Evolutionary conservation across 2,329 filamentous ascomycete species (phyloP).

Genomic region (Metarhizium humberi): DNA sequence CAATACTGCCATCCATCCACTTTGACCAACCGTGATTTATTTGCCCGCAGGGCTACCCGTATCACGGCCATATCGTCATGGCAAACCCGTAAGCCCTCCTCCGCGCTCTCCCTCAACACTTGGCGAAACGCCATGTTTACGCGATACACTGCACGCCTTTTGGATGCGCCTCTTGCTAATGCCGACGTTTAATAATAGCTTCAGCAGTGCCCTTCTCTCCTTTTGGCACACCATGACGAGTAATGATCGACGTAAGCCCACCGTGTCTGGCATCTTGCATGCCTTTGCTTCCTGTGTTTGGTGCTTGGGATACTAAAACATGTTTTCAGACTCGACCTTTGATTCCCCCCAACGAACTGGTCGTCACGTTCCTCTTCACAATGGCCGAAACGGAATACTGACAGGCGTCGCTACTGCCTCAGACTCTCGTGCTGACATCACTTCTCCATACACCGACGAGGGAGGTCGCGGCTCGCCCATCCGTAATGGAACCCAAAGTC

Average conservation of each 20-base stretch:
- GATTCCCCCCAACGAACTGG: conserved; percentile 90
- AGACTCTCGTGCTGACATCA: conserved; percentile 80
- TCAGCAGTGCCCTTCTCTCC: conserved; percentile 68
- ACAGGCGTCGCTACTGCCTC: conserved; percentile 83
- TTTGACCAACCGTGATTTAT: too few species aligned
- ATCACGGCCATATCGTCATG: conserved; percentile 6
- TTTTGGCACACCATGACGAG: conserved; percentile 92
- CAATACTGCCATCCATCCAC: too few species aligned
- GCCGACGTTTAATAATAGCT: conserved; percentile 28
- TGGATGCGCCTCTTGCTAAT: background rate
- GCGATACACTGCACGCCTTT: background rate
- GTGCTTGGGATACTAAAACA: background rate
- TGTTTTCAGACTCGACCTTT: conserved; percentile 69
- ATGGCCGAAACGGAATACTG: conserved; percentile 71
- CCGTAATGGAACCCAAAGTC: conserved; percentile 38
- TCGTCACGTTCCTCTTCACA: conserved; percentile 78
- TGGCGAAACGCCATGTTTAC: background rate
- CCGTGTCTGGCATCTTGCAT: background rate
- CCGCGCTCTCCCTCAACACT: background rate
- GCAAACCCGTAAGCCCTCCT: conserved; percentile 12
- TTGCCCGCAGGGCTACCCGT: background rate
- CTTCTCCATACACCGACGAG: conserved; percentile 70
- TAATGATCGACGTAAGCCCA: conserved; percentile 55
- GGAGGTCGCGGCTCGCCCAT: conserved; percentile 42
- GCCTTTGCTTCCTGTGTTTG: background rate